Percentiles rank a stretch among this genome's conserved stretches.
Conservation (phyloP, 441 rosid genomes). For the Geranium incanum region DNA sequence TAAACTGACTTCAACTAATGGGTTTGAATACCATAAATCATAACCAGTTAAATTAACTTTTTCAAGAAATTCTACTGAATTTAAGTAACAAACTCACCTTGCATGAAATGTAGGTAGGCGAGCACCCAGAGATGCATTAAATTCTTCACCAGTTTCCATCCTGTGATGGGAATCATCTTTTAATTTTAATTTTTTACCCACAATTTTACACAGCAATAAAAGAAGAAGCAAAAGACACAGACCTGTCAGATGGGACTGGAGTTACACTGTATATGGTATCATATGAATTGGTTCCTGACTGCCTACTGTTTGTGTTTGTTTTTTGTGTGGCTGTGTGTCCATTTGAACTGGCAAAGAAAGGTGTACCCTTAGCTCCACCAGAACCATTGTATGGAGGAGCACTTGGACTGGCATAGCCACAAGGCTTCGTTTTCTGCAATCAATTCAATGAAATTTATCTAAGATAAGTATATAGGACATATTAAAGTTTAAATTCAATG, state of each 20-base stretch:
- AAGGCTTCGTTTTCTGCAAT: constrained; percentile 27
- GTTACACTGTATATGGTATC: constrained; percentile 35
- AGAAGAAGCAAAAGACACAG: constrained; percentile 13
- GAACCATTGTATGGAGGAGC: constrained; percentile 79
- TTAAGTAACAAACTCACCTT: constrained; percentile 28
- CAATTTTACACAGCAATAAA: background rate
- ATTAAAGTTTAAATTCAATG: background rate
- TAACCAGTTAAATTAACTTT: background rate
- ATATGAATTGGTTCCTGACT: constrained; percentile 29
- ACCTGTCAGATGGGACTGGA: constrained; percentile 56
- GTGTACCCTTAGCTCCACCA: constrained; percentile 25
- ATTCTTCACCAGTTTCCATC: constrained; percentile 42
- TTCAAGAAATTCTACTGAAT: background rate
- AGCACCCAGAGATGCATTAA: constrained; percentile 48
- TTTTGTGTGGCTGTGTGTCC: constrained; percentile 19
- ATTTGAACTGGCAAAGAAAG: constrained; percentile 19
- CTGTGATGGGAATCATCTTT: constrained; percentile 26
- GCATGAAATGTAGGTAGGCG: constrained; percentile 93
- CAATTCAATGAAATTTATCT: constrained; percentile 23
- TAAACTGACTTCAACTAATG: constrained; percentile 8
- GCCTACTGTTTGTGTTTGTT: constrained; percentile 20
- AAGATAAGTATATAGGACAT: background rate
- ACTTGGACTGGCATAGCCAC: constrained; percentile 57
- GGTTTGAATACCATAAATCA: constrained; percentile 20
- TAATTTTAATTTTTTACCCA: background rate